Percentiles rank a stretch among this genome's conserved stretches.
Conservation (phyloP, 495 filamentous ascomycete genomes). For the Thozetella sp. region DNA sequence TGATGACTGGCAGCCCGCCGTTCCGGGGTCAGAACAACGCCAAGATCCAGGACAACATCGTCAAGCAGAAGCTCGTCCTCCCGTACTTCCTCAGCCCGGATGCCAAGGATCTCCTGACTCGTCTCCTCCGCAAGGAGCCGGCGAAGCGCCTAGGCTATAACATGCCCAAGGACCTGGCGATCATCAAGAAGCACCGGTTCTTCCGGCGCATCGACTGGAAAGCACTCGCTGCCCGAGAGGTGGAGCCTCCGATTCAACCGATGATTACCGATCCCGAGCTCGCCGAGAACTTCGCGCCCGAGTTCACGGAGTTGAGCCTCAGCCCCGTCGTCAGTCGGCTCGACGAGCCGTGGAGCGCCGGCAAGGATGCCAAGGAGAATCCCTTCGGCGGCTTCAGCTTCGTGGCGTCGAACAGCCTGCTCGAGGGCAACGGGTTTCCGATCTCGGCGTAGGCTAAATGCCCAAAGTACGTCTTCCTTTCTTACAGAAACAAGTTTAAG, state of each 20-base stretch:
- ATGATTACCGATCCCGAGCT: conserved; percentile 92
- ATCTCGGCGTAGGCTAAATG: conserved; percentile 6
- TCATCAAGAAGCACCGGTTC: conserved; percentile 92
- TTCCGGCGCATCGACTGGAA: conserved; percentile 96
- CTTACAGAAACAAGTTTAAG: too few species aligned
- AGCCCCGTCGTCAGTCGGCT: conserved; percentile 64
- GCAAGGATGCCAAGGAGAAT: conserved; percentile 56
- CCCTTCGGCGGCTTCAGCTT: conserved; percentile 96
- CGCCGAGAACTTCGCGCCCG: conserved; percentile 89
- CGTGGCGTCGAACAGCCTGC: conserved; percentile 84
- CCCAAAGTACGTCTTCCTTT: too few species aligned
- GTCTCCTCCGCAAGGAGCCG: conserved; percentile 88
- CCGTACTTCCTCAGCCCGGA: conserved; percentile 89
- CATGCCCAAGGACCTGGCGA: conserved; percentile 83
- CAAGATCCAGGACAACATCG: conserved; percentile 91
- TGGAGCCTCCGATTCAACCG: conserved; percentile 85
- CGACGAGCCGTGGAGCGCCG: conserved; percentile 31
- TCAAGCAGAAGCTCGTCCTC: conserved; percentile 82
- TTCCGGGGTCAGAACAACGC: conserved; percentile 88
- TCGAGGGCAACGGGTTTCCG: conserved; percentile 58
- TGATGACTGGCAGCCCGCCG: conserved; percentile 87
- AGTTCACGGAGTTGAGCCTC: conserved; percentile 84
- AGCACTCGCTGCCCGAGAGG: conserved; percentile 72
- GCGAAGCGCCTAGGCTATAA: conserved; percentile 82
- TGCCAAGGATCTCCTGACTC: conserved; percentile 88